A percentile compares a stretch with the other conserved stretches of the same genome.
These are phyloP conservation scores for Jatropha curcas DNA, from an alignment of 345 rosid species.

Conservation along the genomic window DNA sequence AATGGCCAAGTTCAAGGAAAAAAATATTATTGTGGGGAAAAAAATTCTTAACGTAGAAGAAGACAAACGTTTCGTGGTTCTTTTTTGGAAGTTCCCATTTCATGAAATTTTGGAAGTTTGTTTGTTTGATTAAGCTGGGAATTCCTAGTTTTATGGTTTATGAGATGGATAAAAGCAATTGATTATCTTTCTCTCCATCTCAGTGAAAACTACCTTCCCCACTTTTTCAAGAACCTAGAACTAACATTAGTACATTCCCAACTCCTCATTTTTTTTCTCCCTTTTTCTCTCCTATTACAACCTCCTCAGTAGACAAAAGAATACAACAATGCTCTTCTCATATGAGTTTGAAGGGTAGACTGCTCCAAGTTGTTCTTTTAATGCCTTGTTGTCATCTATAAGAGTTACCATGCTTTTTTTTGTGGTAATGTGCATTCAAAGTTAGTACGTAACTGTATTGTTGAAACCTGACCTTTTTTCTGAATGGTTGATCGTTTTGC, in stretches of 20 bases:
- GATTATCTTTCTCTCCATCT: neutral
- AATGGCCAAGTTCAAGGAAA: neutral
- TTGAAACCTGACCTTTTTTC: neutral
- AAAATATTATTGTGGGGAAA: too few relatives aligned
- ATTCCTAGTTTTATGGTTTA: neutral
- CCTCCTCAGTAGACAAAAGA: too few relatives aligned
- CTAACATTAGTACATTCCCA: neutral
- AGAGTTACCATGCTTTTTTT: neutral
- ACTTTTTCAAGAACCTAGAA: neutral
- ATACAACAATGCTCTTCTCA: neutral
- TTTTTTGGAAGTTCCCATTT: neutral
- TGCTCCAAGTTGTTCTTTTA: neutral
- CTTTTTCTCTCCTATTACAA: neutral
- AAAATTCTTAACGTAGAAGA: too few relatives aligned
- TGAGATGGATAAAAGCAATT: neutral
- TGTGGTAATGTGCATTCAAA: neutral
- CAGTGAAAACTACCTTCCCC: neutral
- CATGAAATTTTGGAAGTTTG: neutral
- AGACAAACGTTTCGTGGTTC: too few relatives aligned
- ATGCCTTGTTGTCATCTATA: neutral
- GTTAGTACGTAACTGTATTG: neutral
- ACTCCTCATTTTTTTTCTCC: neutral
- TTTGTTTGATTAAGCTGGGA: neutral
- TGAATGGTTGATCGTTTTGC: neutral
- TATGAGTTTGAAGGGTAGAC: neutral